Base-by-base conservation (phyloP, 2,329 filamentous ascomycete species). In the Penicillium palitans region DNA sequence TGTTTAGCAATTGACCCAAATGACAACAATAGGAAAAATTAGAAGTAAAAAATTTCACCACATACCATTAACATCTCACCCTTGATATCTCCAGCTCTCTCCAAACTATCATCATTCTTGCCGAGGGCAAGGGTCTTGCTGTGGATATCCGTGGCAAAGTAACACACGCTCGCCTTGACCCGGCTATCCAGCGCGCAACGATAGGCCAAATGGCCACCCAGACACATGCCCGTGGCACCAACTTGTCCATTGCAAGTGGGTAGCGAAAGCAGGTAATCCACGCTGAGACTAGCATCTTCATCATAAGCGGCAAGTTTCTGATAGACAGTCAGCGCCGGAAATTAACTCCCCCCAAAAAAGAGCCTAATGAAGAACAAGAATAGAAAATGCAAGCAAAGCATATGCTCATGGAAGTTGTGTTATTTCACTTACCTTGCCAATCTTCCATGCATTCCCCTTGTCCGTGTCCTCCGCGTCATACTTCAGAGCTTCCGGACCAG, bases 81-180 rank as follows among this genome's bases (percentile, higher is more conserved):
- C 71, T 86, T 86, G 74, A 96, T 89, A 65, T 89, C 85, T 7
- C 76, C 72, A 17, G 90, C 83, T 47, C 87, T 74, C 17, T 79
- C 75, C 46, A 90, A 72, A 63, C 81, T 84, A 68, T 90, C 84
- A 70, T 90, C 87, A 24, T 80, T 80, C 72, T 85, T 84, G 64
- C 84, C 78, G 59, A 85, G 83, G 25, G 91, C 93, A 1, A 98
- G 83, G 9, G 88, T 91, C 57, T 85, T 83, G 62, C 81, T 85
- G 79, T 97, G 93, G 52, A 97, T 87, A 77, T 97, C 93, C 7
- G 93, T 97, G 9, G 91, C 91, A 76, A 97, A 97, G 80, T 92
- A 98, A 73, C 91, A 88, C 31, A 96, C 89, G 39, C 87, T 87
- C 31, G 91, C 90, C 40, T 83, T 82, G 58, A 97, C 85, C 57